Evolutionary conservation across 2,329 filamentous ascomycete genomes (phyloP).

Genomic region (Penicillium sp.): DNA sequence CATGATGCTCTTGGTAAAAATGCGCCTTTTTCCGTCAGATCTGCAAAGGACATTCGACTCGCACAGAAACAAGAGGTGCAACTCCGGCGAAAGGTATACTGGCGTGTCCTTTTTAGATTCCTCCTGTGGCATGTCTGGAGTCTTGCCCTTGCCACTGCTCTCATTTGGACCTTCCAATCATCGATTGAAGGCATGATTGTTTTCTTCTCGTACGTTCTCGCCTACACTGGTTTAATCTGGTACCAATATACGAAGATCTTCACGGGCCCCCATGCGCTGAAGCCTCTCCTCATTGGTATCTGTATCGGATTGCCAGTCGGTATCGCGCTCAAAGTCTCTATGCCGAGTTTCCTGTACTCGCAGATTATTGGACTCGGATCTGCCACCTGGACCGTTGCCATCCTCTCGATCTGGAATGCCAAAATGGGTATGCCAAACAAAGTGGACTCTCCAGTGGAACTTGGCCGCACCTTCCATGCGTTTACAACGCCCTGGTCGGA

Average conservation of each 20-base stretch:
- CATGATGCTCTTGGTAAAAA: constrained; percentile 48
- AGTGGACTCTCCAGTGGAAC: constrained; percentile 35
- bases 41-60: constrained; percentile 45
- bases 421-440: constrained; percentile 51
- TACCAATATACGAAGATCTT: constrained; percentile 58
- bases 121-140: constrained; percentile 55
- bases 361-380: constrained; percentile 51
- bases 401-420: constrained; percentile 51
- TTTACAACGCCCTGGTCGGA: constrained; percentile 47
- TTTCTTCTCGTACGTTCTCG: constrained; percentile 51
- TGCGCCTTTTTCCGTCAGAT: constrained; percentile 43
- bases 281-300: constrained; percentile 49
- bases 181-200: constrained; percentile 47
- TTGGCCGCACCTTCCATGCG: constrained; percentile 43
- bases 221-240: constrained; percentile 55
- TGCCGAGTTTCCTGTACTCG: constrained; percentile 46
- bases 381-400: constrained; percentile 54
- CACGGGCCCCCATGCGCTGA: constrained; percentile 50
- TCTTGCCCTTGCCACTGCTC: constrained; percentile 49
- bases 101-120: constrained; percentile 51
- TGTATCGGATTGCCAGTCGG: constrained; percentile 50
- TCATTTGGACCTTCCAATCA: constrained; percentile 55
- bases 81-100: constrained; percentile 52
- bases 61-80: constrained; percentile 48
- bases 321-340: constrained; percentile 43